Evolutionary conservation across 208 protist genomes (phyloP).

Genomic region (Crithidia sp.): DNA sequence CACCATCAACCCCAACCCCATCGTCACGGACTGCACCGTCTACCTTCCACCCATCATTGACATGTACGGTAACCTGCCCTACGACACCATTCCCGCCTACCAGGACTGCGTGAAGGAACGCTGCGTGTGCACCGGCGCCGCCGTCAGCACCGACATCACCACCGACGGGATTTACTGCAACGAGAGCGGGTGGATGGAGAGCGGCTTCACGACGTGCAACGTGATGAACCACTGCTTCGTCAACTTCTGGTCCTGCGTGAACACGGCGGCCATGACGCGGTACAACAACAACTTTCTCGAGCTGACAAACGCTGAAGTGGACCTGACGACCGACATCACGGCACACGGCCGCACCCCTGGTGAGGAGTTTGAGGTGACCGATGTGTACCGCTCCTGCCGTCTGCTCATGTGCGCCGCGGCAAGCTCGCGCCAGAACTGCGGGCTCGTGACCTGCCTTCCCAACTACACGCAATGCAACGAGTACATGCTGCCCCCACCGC

Average conservation of each 20-base stretch:
- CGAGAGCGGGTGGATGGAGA: constrained; percentile 39
- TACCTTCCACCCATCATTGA: constrained; percentile 36
- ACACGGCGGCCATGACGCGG: constrained; percentile 22
- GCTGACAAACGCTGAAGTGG: constrained; percentile 21
- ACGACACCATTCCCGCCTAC: constrained; percentile 40
- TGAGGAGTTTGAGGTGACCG: constrained; percentile 44
- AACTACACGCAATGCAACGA: constrained; percentile 73
- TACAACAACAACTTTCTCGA: constrained; percentile 9
- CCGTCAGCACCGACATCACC: constrained; percentile 21
- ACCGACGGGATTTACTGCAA: constrained; percentile 52
- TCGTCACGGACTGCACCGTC: constrained; percentile 34
- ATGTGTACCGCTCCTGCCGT: constrained; percentile 46
- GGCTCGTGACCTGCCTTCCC: constrained; percentile 60
- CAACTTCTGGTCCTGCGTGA: constrained; percentile 54
- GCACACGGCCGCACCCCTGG: constrained; percentile 44
- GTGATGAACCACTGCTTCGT: constrained; percentile 51
- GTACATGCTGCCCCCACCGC: constrained; percentile 57
- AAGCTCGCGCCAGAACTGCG: constrained; percentile 53
- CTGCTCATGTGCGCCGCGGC: constrained; percentile 49
- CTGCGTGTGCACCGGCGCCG: constrained; percentile 46
- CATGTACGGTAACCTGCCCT: constrained; percentile 43
- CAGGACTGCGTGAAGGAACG: constrained; percentile 47
- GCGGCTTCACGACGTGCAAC: constrained; percentile 55
- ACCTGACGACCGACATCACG: constrained; percentile 34
- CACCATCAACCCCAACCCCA: constrained; percentile 49